Conservation (phyloP, 1,139 yeast species). For the Geotrichum fermentans region DNA sequence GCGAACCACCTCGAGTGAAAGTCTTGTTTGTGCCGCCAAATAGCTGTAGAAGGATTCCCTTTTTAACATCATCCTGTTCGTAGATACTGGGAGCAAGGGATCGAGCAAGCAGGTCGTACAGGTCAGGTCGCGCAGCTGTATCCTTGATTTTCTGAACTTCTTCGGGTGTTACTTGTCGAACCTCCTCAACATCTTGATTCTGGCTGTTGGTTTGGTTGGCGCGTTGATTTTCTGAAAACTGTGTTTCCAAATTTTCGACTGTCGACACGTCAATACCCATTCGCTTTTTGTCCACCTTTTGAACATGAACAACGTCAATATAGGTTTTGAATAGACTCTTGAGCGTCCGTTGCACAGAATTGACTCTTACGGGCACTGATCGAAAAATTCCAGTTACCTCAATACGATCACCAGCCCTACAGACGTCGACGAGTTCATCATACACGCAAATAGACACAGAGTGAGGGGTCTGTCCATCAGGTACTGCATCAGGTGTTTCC, state of each 20-base stretch:
- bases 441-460: slow-evolving; percentile 90
- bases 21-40: slow-evolving; percentile 95
- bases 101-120: slow-evolving; percentile 83
- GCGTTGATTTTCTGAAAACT: slow-evolving; percentile 34
- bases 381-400: slow-evolving; percentile 95
- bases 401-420: slow-evolving; percentile 94
- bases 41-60: slow-evolving; percentile 84
- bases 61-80: slow-evolving; percentile 94
- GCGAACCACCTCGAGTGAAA: slow-evolving; percentile 77
- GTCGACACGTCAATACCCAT: slow-evolving; percentile 78
- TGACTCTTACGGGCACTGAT: slow-evolving; percentile 85
- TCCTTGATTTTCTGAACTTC: slow-evolving; percentile 63
- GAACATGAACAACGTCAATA: slow-evolving; percentile 88
- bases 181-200: slow-evolving; percentile 62
- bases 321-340: slow-evolving; percentile 87
- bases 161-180: slow-evolving; percentile 59
- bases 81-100: slow-evolving; percentile 93
- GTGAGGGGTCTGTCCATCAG: slow-evolving; percentile 98
- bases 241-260: slow-evolving; percentile 26
- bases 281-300: slow-evolving; percentile 76
- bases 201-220: slow-evolving; percentile 37
- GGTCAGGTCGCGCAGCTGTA: slow-evolving; percentile 63
- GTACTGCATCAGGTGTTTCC: slow-evolving; percentile 97
- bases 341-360: slow-evolving; percentile 77
- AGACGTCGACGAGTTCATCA: slow-evolving; percentile 90